Evolutionary conservation across 1,139 yeast genomes (phyloP).

Genomic region (Pichia sp.): DNA sequence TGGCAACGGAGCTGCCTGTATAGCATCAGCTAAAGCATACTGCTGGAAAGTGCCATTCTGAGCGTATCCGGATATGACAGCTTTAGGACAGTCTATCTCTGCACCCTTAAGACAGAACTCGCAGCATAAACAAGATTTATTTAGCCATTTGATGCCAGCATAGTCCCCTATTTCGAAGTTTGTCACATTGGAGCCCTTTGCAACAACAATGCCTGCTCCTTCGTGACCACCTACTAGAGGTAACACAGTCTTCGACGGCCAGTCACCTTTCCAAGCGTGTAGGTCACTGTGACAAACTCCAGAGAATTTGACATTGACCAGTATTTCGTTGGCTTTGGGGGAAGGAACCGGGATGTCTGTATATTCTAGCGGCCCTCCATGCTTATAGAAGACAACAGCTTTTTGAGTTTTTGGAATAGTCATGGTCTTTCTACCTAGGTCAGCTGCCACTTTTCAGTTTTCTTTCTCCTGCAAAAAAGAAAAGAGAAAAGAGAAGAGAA

Average conservation of each 20-base stretch:
- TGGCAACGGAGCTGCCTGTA: slow-evolving; percentile 70
- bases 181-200: slow-evolving; percentile 58
- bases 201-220: slow-evolving; percentile 80
- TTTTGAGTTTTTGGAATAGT: slow-evolving; percentile 42
- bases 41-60: slow-evolving; percentile 81
- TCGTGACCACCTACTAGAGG: slow-evolving; percentile 81
- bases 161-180: slow-evolving; percentile 67
- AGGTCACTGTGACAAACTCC: slow-evolving; percentile 80
- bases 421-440: too few relatives aligned
- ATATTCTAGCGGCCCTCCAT: slow-evolving; percentile 48
- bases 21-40: slow-evolving; percentile 75
- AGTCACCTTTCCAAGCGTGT: slow-evolving; percentile 79
- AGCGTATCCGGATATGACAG: slow-evolving; percentile 71
- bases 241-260: slow-evolving; percentile 64
- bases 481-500: too few relatives aligned
- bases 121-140: slow-evolving; percentile 67
- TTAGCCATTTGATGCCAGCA: slow-evolving; percentile 75
- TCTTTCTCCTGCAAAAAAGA: too few relatives aligned
- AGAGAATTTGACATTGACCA: slow-evolving; percentile 65
- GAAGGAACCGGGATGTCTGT: slow-evolving; percentile 63
- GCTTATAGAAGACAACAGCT: slow-evolving; percentile 44
- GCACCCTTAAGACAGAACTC: slow-evolving; percentile 61
- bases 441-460: too few relatives aligned
- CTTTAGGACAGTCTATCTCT: slow-evolving; percentile 65
- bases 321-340: slow-evolving; percentile 64